A percentile compares a stretch with the other conserved stretches of the same genome.
Conservation (phyloP, 495 filamentous ascomycete genomes). For the Rhizodiscina lignyota region DNA sequence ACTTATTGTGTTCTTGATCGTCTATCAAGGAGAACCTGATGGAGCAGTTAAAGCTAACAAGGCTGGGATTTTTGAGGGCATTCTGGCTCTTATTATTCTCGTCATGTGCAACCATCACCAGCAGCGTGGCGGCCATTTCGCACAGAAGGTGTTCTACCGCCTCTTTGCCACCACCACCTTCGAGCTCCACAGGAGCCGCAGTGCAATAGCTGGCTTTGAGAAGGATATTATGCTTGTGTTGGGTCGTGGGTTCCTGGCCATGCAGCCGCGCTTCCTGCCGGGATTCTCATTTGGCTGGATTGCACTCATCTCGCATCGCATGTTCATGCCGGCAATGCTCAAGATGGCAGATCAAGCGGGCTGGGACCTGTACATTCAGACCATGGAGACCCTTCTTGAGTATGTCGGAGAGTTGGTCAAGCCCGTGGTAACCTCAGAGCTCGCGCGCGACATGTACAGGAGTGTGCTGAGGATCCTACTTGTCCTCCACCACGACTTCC, state of each 20-base stretch:
- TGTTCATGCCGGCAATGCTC: slow-evolving; percentile 71
- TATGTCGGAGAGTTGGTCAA: slow-evolving; percentile 74
- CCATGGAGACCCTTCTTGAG: slow-evolving; percentile 56
- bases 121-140: slow-evolving; percentile 66
- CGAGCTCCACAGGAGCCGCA: slow-evolving; percentile 34
- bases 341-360: slow-evolving; percentile 2
- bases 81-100: slow-evolving; percentile 58
- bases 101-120: slow-evolving; percentile 75
- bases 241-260: slow-evolving; percentile 52
- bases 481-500: slow-evolving; percentile 84
- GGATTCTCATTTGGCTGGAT: slow-evolving; percentile 79
- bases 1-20: slow-evolving; percentile 56
- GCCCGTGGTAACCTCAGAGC: slow-evolving; percentile 44
- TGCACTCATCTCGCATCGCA: slow-evolving; percentile 61
- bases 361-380: slow-evolving; percentile 56
- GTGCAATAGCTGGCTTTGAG: slow-evolving; percentile 32
- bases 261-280: slow-evolving; percentile 62
- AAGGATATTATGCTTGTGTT: slow-evolving; percentile 56
- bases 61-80: slow-evolving; percentile 51
- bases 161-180: slow-evolving; percentile 74
- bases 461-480: slow-evolving; percentile 67
- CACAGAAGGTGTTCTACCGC: slow-evolving; percentile 78
- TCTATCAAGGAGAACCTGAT: slow-evolving; percentile 41
- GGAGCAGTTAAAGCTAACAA: slow-evolving; percentile 42
- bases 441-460: slow-evolving; percentile 71